These are phyloP conservation scores for Scleroderma bovista DNA, from an alignment of 768 basidiomycete genomes.

Conservation along the genomic window DNA sequence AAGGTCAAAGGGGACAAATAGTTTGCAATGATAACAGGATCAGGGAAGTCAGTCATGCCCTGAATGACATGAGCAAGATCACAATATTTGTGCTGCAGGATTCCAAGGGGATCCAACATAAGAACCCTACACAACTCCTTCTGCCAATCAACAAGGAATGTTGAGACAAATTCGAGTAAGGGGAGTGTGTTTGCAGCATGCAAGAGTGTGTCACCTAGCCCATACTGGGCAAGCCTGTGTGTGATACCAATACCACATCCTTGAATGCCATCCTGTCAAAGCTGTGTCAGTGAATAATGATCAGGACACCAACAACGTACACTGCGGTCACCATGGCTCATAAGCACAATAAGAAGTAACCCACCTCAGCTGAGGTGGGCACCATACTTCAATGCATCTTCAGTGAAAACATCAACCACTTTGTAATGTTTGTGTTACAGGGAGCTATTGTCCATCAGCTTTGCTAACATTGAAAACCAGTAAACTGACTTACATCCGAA, in stretches of 20 bases:
- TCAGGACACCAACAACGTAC: not conserved
- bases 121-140: not conserved
- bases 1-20: too few species aligned
- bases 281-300: too few species aligned
- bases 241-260: too few species aligned
- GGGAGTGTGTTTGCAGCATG: too few species aligned
- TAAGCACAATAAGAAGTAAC: not conserved
- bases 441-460: not conserved
- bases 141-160: too few species aligned
- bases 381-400: not conserved
- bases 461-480: not conserved
- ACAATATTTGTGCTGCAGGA: not conserved
- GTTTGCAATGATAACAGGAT: too few species aligned
- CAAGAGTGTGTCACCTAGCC: too few species aligned
- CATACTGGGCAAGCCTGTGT: too few species aligned
- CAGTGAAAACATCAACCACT: too few species aligned
- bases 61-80: not conserved
- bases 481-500: not conserved
- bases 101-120: not conserved
- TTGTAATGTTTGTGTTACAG: not conserved
- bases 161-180: too few species aligned
- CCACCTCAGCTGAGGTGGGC: not conserved
- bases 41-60: conserved; percentile 5
- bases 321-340: conserved; percentile 2
- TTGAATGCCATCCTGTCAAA: too few species aligned